These are phyloP conservation scores for Marasmius tenuissimus DNA, from an alignment of 1,284 basidiomycete genomes.

Conservation along the genomic window DNA sequence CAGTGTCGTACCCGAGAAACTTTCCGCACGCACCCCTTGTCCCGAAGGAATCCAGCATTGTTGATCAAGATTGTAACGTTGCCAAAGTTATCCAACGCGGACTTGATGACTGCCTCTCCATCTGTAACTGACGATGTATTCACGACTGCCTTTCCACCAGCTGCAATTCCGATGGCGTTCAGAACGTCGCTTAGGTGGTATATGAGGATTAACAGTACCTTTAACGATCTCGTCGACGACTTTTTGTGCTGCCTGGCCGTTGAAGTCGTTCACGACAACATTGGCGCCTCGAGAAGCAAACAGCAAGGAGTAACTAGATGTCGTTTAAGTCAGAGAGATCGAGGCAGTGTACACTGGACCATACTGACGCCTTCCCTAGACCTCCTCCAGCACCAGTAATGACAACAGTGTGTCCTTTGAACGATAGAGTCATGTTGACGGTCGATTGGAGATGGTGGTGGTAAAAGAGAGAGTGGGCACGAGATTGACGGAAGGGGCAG, in stretches of 20 bases:
- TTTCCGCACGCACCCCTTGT: conserved; percentile 61
- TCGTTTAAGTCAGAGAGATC: neutral
- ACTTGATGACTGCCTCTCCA: conserved; percentile 85
- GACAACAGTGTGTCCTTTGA: conserved; percentile 92
- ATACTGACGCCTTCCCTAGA: conserved; percentile 82
- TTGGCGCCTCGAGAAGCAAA: conserved; percentile 93
- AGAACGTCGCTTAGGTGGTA: neutral
- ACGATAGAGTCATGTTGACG: conserved; percentile 61
- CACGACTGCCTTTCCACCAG: conserved; percentile 83
- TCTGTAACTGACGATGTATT: conserved; percentile 92
- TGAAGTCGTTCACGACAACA: conserved; percentile 96
- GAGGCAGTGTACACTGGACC: no score
- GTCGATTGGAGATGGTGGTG: conserved; percentile 11
- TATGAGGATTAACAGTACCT: conserved; percentile 46
- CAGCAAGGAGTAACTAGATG: conserved; percentile 79
- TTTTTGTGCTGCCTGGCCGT: conserved; percentile 84
- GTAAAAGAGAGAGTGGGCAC: neutral
- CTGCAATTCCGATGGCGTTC: conserved; percentile 36
- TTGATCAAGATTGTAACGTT: conserved; percentile 85
- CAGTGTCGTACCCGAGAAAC: neutral
- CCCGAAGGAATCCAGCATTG: conserved; percentile 94
- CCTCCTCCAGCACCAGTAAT: conserved; percentile 97
- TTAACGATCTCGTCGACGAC: conserved; percentile 89
- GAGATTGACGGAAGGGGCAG: neutral
- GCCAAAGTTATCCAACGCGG: conserved; percentile 87